phyloP scores from a whole-genome alignment of 805 yeast species.

The Yamadazyma paraphyllophila region DNA sequence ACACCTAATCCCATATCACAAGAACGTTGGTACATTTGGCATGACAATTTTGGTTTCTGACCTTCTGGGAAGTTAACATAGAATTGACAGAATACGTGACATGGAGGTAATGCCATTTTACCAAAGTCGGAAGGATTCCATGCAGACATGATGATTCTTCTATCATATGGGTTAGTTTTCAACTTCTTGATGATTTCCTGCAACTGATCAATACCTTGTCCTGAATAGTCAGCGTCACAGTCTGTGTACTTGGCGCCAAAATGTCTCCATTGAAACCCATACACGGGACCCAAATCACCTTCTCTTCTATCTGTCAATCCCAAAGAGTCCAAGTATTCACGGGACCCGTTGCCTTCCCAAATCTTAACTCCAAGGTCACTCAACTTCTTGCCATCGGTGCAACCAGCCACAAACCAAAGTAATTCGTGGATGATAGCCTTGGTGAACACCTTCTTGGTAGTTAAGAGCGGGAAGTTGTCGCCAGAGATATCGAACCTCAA shows the following conservation, averaged over 20 bases:
- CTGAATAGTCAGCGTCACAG: slow-evolving; percentile 83
- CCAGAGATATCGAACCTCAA: slow-evolving; percentile 73
- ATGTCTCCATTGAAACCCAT: slow-evolving; percentile 99
- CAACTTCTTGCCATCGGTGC: slow-evolving; percentile 80
- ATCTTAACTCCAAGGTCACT: slow-evolving; percentile 87
- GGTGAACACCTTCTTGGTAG: slow-evolving; percentile 90
- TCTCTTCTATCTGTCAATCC: slow-evolving; percentile 80
- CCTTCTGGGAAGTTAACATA: slow-evolving; percentile 76
- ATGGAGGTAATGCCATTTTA: slow-evolving; percentile 97
- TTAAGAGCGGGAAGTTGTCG: slow-evolving; percentile 79
- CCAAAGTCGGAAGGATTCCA: slow-evolving; percentile 98
- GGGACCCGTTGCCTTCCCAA: slow-evolving; percentile 98
- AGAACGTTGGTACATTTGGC: slow-evolving; percentile 92
- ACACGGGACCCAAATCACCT: slow-evolving; percentile 97
- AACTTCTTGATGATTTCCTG: slow-evolving; percentile 74
- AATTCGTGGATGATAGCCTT: slow-evolving; percentile 87
- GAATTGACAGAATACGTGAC: slow-evolving; percentile 95
- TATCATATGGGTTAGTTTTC: slow-evolving; percentile 87
- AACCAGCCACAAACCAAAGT: slow-evolving; percentile 89
- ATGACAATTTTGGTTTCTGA: slow-evolving; percentile 67
- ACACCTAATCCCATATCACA: slow-evolving; percentile 99
- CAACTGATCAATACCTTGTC: slow-evolving; percentile 89
- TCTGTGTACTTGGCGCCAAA: slow-evolving; percentile 91
- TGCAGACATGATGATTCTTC: slow-evolving; percentile 92
- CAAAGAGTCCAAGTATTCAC: slow-evolving; percentile 81